These are phyloP conservation scores for Chalaropsis thielavioides DNA, from an alignment of 2,329 filamentous ascomycete genomes.

Conservation along the genomic window DNA sequence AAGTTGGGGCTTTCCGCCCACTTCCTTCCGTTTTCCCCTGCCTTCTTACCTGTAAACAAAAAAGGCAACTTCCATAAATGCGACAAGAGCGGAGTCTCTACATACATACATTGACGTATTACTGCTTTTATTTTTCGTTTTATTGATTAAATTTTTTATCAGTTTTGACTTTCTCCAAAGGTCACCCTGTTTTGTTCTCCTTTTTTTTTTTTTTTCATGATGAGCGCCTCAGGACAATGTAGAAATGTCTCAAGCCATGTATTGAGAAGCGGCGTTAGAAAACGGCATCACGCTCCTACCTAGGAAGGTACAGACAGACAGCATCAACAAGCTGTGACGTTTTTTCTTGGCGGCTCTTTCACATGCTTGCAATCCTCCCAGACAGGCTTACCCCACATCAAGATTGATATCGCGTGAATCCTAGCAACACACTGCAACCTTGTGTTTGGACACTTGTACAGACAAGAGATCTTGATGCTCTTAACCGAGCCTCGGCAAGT, in stretches of 20 bases:
- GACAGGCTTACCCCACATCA: not conserved
- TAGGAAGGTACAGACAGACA: too few species aligned
- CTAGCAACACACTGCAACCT: not conserved
- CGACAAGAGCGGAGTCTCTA: not conserved
- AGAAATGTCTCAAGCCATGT: too few species aligned
- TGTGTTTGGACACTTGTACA: not conserved
- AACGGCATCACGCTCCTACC: too few species aligned
- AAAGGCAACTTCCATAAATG: not conserved
- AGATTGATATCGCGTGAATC: not conserved
- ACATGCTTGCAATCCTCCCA: not conserved
- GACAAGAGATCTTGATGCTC: not conserved
- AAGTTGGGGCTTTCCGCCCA: not conserved
- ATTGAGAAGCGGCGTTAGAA: too few species aligned
- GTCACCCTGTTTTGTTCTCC: too few species aligned
- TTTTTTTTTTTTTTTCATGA: too few species aligned
- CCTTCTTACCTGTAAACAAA: not conserved
- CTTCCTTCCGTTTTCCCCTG: not conserved
- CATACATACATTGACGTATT: too few species aligned
- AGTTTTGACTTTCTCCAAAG: too few species aligned
- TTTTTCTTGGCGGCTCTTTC: not conserved
- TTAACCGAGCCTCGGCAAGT: not conserved
- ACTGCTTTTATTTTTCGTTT: too few species aligned
- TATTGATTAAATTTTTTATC: too few species aligned
- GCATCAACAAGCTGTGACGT: not conserved
- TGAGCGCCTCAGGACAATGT: too few species aligned